Conservation (phyloP, 345 rosid genomes). For the Hibiscus mutabilis region DNA sequence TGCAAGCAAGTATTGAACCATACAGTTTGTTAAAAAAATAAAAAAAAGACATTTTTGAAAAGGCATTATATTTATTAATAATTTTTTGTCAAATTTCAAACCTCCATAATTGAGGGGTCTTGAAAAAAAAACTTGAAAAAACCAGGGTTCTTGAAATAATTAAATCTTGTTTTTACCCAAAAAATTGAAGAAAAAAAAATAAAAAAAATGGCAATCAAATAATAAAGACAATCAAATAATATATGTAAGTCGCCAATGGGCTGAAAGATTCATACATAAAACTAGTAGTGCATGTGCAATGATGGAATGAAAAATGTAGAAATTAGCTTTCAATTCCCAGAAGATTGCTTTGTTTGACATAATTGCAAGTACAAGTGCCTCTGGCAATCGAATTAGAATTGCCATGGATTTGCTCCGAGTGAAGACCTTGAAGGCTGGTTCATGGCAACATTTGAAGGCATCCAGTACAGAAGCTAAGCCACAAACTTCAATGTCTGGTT, state of each 20-base stretch:
- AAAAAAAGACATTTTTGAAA: no score
- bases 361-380: background rate
- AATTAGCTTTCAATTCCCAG: background rate
- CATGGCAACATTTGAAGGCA: constrained; percentile 9
- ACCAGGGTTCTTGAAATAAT: no score
- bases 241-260: constrained; percentile 10
- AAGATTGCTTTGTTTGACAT: background rate
- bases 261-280: constrained; percentile 3
- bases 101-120: background rate
- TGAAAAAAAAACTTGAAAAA: no score
- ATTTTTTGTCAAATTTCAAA: background rate
- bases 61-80: no score
- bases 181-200: background rate
- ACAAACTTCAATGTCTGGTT: background rate
- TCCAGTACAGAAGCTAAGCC: background rate
- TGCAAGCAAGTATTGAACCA: background rate
- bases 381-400: background rate
- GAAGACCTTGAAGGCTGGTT: background rate
- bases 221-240: background rate
- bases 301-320: no score
- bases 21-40: no score
- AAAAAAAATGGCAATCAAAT: no score
- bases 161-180: no score
- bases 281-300: constrained; percentile 10
- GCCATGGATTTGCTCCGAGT: background rate